A percentile compares a stretch with the other conserved stretches of the same genome.
Evolutionary conservation across 2,329 filamentous ascomycete genomes (phyloP).

Genomic region (Cercospora zeae-maydis): DNA sequence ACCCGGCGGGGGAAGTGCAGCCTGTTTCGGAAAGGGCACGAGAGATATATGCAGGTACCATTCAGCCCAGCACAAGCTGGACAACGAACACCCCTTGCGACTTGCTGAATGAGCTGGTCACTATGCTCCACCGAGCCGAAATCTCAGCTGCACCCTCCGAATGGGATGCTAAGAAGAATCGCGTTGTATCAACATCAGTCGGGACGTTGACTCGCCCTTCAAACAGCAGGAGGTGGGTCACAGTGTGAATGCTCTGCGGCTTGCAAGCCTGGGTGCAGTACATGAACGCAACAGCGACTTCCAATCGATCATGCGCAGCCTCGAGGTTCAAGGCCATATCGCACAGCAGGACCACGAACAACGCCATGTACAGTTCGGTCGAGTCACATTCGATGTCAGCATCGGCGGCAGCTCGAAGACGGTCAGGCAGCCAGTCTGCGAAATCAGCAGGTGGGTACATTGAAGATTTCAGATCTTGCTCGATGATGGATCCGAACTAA

Average conservation of each 20-base stretch:
- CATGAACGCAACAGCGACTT: not conserved
- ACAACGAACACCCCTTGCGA: not conserved
- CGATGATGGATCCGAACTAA: too few species aligned
- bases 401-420: too few species aligned
- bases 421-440: too few species aligned
- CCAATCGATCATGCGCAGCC: not conserved
- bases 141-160: not conserved
- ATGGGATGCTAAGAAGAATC: not conserved
- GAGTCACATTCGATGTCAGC: not conserved
- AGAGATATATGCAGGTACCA: slow-evolving; percentile 11
- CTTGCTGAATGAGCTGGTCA: not conserved
- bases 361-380: not conserved
- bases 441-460: too few species aligned
- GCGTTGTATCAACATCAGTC: not conserved
- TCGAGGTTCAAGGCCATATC: not conserved
- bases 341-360: not conserved
- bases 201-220: not conserved
- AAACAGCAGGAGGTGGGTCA: not conserved
- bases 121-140: not conserved
- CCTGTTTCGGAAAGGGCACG: slow-evolving; percentile 10
- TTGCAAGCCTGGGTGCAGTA: not conserved
- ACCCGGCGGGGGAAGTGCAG: slow-evolving; percentile 1
- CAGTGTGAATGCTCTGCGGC: not conserved
- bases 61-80: not conserved
- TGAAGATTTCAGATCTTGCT: too few species aligned